Percentiles rank a stretch among this genome's conserved stretches.
Conservation (phyloP, 768 basidiomycete species). For the Fibroporia radiculosa region DNA sequence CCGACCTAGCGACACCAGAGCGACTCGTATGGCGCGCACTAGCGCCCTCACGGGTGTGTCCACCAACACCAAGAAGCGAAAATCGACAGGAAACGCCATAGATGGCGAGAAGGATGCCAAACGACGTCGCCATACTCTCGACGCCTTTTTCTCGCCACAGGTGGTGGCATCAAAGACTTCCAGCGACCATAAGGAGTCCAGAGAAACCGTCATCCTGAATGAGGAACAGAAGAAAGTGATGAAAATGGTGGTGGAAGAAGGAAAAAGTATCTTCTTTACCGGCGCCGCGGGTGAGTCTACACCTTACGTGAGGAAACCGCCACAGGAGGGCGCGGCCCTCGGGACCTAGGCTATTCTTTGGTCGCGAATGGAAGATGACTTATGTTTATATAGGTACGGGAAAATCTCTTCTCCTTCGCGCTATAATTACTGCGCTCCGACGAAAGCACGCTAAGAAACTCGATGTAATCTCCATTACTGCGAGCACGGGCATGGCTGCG, state of each 20-base stretch:
- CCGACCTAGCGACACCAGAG: not conserved
- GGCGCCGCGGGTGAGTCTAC: constrained; percentile 54
- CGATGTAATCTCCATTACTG: constrained; percentile 46
- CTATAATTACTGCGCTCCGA: constrained; percentile 45
- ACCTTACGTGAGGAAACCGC: no score
- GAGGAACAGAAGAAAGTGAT: constrained; percentile 47
- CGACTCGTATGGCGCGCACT: constrained; percentile 11
- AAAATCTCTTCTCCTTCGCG: constrained; percentile 51
- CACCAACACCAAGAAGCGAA: constrained; percentile 22
- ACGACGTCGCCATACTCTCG: constrained; percentile 25
- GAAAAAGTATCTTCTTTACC: constrained; percentile 59
- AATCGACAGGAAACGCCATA: constrained; percentile 19
- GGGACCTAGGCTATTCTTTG: no score
- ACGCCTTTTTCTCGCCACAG: constrained; percentile 26
- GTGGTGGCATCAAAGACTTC: constrained; percentile 13
- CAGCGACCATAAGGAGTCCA: constrained; percentile 9
- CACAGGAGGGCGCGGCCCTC: no score
- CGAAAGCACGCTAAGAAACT: constrained; percentile 36
- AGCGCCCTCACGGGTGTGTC: constrained; percentile 1
- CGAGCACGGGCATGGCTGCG: constrained; percentile 58
- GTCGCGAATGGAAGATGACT: no score
- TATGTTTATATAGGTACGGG: constrained; percentile 58
- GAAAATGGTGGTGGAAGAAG: constrained; percentile 44
- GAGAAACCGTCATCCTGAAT: constrained; percentile 36
- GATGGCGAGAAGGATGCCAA: constrained; percentile 16